These are phyloP conservation scores for Casaregolazyma lundiana DNA, from an alignment of 1,139 yeast species.

Conservation along the genomic window DNA sequence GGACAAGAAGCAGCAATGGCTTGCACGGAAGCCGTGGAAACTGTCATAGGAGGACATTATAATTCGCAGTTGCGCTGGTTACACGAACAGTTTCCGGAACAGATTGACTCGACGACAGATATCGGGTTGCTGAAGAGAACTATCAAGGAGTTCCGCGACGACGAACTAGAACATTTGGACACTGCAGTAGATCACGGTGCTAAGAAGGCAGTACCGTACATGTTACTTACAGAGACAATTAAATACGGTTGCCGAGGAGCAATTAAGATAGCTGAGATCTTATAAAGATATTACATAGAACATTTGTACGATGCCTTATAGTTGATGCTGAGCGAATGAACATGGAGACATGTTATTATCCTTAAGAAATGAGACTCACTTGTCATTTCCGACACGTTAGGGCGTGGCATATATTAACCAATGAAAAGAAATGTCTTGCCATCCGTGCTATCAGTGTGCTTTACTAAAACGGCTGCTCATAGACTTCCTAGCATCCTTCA, in stretches of 20 bases:
- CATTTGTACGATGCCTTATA: background rate
- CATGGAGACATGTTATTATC: too few relatives aligned
- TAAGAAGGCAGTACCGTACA: constrained; percentile 87
- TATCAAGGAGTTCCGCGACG: constrained; percentile 81
- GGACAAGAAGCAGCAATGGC: constrained; percentile 99
- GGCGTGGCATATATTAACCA: background rate
- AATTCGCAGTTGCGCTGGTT: constrained; percentile 81
- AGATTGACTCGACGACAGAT: constrained; percentile 44
- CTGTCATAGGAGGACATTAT: constrained; percentile 95
- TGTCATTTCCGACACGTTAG: too few relatives aligned
- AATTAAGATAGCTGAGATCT: constrained; percentile 86
- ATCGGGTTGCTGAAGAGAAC: constrained; percentile 53
- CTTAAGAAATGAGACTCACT: too few relatives aligned
- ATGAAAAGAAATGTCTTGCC: background rate
- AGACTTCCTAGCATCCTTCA: constrained; percentile 8
- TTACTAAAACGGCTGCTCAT: constrained; percentile 12
- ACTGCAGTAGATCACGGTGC: constrained; percentile 93
- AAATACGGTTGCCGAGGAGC: constrained; percentile 80
- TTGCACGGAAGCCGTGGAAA: constrained; percentile 97
- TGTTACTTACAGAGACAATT: constrained; percentile 80
- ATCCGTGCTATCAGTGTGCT: background rate
- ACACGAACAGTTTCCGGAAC: constrained; percentile 36
- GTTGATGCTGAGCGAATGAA: constrained; percentile 3
- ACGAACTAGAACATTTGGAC: constrained; percentile 90
- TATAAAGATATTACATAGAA: constrained; percentile 42